Base-by-base conservation (phyloP, 2,329 filamentous ascomycete genomes). In the Hirsutella thompsonii region DNA sequence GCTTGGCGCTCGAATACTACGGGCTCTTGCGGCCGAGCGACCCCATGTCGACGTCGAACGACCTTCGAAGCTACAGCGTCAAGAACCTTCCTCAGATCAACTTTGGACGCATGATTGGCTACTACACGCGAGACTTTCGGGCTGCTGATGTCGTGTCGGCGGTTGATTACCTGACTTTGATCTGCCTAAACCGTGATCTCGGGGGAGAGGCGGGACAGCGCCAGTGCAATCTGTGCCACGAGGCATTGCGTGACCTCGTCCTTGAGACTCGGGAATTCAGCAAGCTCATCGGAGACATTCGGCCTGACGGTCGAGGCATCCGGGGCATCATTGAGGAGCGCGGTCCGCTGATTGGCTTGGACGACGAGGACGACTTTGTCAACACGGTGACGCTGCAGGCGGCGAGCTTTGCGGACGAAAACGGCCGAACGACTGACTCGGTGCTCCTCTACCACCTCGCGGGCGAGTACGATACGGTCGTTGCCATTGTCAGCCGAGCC, bases 251-350 rank as follows among this genome's bases (percentile, higher is more conserved):
- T 29, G 92, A 96, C 61, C 79, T 96, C 42, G 88, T 95, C 20
- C 72, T 98, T n/a, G 92, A 98, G 64, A 94, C 89, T 18, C 79
- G 90, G 49, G 92, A 98, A 56, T 98, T 96, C 61, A 90, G 89
- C 54, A 84, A 87, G 54, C 69, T 98, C 13, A 79, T 98, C 38
- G 92, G 93, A 40, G 93, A 98, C 57, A 88, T 98, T 52, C 76
- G 80, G 44, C 76, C 79, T 2, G 87, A 96, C 55, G 92, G 92
- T 19, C 81, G 79, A 46, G 81, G 89, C 44, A 86, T 94, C 50
- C 79, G 77, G 43, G 92, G 92, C 39, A 76, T 87, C 20, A 89
- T 98, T 47, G 89, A 96, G 61, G 76, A 88, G 54, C 84, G 90
- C 30, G 78, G 88, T 34, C 69, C 74, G 23, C 71, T 98, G 42